Conservation (phyloP, 129 eudicot species). For the Glebionis coronaria region DNA sequence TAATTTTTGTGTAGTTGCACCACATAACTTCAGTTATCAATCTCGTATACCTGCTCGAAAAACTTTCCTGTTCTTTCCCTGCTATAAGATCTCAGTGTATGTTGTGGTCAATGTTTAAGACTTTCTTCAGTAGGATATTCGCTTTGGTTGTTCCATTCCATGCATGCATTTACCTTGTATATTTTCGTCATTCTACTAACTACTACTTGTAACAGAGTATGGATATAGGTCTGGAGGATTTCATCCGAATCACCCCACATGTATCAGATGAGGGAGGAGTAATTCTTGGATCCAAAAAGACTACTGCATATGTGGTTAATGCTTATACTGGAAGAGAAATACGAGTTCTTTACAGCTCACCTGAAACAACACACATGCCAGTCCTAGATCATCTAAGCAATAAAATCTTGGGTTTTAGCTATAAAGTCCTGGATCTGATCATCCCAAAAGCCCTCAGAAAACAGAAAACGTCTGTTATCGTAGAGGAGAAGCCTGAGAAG, state of each 20-base stretch:
- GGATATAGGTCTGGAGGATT: conserved; percentile 53
- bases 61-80: too few species aligned
- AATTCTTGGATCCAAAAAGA: conserved; percentile 72
- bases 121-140: too few species aligned
- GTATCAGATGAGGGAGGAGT: conserved; percentile 82
- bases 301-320: conserved; percentile 76
- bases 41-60: too few species aligned
- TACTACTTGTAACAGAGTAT: conserved; percentile 46
- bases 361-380: conserved; percentile 28
- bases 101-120: too few species aligned
- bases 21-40: too few species aligned
- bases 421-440: conserved; percentile 5
- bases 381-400: conserved; percentile 14
- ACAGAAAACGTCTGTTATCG: conserved; percentile 20
- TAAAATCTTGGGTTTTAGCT: conserved; percentile 19
- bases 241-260: conserved; percentile 70
- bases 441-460: conserved; percentile 26
- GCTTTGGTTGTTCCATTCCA: not conserved
- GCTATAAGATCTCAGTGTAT: too few species aligned
- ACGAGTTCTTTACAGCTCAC: conserved; percentile 43
- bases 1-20: too few species aligned
- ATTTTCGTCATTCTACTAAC: conserved; percentile 1
- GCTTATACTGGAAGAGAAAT: conserved; percentile 65
- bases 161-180: conserved; percentile 15
- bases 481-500: conserved; percentile 35